Base-by-base conservation (phyloP, 2,329 filamentous ascomycete species). In the Oidium heveae region DNA sequence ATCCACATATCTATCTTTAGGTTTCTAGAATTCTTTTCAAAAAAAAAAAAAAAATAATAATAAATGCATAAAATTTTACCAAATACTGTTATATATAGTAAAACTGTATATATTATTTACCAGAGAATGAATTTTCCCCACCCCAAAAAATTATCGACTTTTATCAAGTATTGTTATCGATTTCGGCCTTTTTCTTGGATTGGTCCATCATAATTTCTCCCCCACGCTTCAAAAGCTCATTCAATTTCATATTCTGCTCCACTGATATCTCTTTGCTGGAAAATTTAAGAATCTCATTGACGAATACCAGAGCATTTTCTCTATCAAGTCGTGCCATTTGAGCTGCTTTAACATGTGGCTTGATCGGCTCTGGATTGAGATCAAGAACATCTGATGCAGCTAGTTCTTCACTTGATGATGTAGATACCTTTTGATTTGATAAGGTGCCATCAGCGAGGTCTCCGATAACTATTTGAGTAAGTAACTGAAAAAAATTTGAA, bases 301-400 rank as follows among this genome's bases (percentile, higher is more conserved):
- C 69, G 55, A 82, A 63, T 0, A 81, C 74, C 22, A 82, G 65
- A 0, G 71, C 75, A 57, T 82, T 82, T 63, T 80, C 77, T 9
- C 76, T 69, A 59, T 81, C 77, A 6, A 75, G 68, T 56, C 69
- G 69, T 1, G 67, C 66, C 67, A 74, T 73, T 46, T 68, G 68
- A 0, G 68, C 70, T 1, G 60, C 60, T 49, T 63, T 61, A 1
- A 59, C 55, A 34, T 61, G 54, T 1, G 63, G 61, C 46, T 58
- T 56, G 1, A 54, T 49, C 15, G 47, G 56, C 32, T 62, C 56
- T 7, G 60, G 59, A 12, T 58, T 55, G 37, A 58, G 47, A 7
- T 56, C 32, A 49, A 46, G 52, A 13, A 52, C 12, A 18, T 22
- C 39, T 2, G 24, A 6, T 28, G 24, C 6, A 28, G n/a, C 3